Conservation (phyloP, 2,329 filamentous ascomycete genomes). For the Pyrenochaeta sp. region DNA sequence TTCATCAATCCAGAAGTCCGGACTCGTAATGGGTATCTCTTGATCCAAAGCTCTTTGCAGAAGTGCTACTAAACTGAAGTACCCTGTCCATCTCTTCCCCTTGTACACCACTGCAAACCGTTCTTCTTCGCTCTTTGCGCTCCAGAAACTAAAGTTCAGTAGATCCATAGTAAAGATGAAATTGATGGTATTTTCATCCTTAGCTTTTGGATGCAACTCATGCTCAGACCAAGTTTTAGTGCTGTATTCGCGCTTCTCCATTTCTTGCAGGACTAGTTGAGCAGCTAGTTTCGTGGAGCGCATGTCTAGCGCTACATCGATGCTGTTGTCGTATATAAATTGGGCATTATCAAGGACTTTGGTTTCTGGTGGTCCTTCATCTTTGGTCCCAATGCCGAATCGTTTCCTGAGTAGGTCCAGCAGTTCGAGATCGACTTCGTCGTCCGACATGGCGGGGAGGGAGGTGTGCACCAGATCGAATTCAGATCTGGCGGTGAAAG, state of each 20-base stretch:
- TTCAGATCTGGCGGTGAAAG: conserved; percentile 7
- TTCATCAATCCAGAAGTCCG: conserved; percentile 84
- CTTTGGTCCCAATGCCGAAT: conserved; percentile 66
- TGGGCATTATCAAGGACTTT: conserved; percentile 84
- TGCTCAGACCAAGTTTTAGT: conserved; percentile 87
- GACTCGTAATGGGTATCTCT: conserved; percentile 86
- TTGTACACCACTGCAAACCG: conserved; percentile 85
- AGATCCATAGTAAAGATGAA: conserved; percentile 99
- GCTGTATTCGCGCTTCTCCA: conserved; percentile 85
- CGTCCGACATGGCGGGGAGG: conserved; percentile 76
- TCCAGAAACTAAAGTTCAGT: conserved; percentile 98
- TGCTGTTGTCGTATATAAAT: conserved; percentile 88
- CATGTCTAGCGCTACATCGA: conserved; percentile 91
- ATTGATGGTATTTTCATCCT: conserved; percentile 80
- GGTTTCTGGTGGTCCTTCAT: conserved; percentile 72
- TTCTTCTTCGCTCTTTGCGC: conserved; percentile 71
- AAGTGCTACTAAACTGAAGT: conserved; percentile 91
- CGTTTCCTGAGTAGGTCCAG: conserved; percentile 85
- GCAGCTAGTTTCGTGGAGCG: conserved; percentile 83
- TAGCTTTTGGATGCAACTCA: conserved; percentile 85
- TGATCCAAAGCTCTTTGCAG: conserved; percentile 89
- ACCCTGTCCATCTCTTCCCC: conserved; percentile 87
- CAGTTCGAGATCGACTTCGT: conserved; percentile 88
- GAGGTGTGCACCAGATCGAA: conserved; percentile 9
- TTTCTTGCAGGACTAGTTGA: conserved; percentile 77